phyloP scores from a whole-genome alignment of 2,329 filamentous ascomycete genomes.

The Penicillium sp. region DNA sequence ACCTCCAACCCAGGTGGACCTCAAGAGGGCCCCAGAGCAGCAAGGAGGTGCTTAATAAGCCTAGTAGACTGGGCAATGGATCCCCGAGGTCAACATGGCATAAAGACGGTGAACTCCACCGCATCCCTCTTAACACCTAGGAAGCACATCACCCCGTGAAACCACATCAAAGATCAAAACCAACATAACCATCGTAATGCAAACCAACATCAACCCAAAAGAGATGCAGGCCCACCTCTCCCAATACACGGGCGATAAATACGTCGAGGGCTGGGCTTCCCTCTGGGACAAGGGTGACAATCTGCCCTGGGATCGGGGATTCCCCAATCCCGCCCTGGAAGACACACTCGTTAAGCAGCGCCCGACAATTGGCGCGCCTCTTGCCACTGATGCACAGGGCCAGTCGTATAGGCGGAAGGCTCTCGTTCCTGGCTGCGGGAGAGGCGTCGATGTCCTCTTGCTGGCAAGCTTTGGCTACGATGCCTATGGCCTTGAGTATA shows the following conservation, averaged over 20 bases:
- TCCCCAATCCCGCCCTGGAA: constrained; percentile 59
- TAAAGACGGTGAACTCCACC: constrained; percentile 16
- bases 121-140: not conserved
- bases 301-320: constrained; percentile 61
- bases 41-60: constrained; percentile 28
- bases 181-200: constrained; percentile 15
- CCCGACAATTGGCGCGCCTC: constrained; percentile 39
- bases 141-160: not conserved
- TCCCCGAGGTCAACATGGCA: not conserved
- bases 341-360: constrained; percentile 50
- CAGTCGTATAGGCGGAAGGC: constrained; percentile 52
- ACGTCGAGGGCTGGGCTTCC: constrained; percentile 53
- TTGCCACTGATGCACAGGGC: constrained; percentile 25
- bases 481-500: constrained; percentile 71
- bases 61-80: not conserved
- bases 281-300: constrained; percentile 56
- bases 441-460: constrained; percentile 77
- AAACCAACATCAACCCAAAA: constrained; percentile 19
- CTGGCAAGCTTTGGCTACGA: constrained; percentile 75
- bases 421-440: constrained; percentile 78
- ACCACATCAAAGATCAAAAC: not conserved
- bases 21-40: constrained; percentile 1
- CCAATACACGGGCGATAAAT: constrained; percentile 40
- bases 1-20: not conserved
- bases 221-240: constrained; percentile 45